Base-by-base conservation (phyloP, 345 rosid species). In the Acer yangbiense region DNA sequence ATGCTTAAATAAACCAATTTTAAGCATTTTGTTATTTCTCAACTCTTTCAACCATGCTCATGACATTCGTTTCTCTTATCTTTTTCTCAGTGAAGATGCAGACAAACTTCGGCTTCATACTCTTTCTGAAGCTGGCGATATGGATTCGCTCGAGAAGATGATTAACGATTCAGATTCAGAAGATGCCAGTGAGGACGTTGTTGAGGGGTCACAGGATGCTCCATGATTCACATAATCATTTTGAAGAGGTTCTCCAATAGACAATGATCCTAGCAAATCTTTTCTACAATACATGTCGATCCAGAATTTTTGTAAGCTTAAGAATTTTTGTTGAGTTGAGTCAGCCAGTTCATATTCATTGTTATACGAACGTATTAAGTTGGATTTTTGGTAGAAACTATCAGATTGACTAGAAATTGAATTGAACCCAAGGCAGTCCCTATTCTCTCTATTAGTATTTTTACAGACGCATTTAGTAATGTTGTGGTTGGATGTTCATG, bases 91-190 rank as follows among this genome's bases (percentile, higher is more conserved):
- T n/a, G 98, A 96, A 62, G 98, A 93, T 62, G 92, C 87, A 0
- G 95, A 91, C 46, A 90, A 90, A 71, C 91, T 96, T 73, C 83
- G 98, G 57, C 25, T 86, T 79, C 98, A 94, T 52, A 89, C 98
- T 1, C 89, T 88, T 21, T 80, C 94, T 16, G 98, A 91, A 86
- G 94, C 90, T 23, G 98, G 99, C 46, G 97, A 91, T 79, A 71
- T 96, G 75, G 98, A 81, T 46, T 89, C 93, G 2, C 97, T 96
- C 17, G 95, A 93, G 83, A 92, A 89, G 83, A 91, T 92, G 99
- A 90, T 90, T 41, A 90, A 87, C 1, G 82, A 81, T 74, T 87
- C 91, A 0, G 94, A 87, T 82, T 82, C 89, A 29, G 93, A 92
- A 65, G 88, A 80, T 63, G 75, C 83, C 11, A 70, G 61, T n/a